Evolutionary conservation across 2,329 filamentous ascomycete genomes (phyloP).

Genomic region (Colletotrichum cordylinicola): DNA sequence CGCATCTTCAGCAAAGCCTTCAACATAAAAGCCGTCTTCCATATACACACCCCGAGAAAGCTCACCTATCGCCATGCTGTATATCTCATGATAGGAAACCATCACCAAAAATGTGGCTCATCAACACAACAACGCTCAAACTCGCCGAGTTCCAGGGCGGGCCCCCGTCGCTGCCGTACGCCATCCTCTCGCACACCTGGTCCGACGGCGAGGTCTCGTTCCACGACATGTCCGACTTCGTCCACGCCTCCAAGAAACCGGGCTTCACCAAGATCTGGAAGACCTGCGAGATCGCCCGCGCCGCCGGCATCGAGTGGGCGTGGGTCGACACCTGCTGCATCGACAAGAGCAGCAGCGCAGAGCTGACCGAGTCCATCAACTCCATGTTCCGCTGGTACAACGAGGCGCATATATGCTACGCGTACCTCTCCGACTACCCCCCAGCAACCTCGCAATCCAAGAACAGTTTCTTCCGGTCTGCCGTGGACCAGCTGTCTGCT

Average conservation of each 20-base stretch:
- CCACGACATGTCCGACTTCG: conserved; percentile 3
- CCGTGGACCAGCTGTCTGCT: not conserved
- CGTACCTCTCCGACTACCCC: not conserved
- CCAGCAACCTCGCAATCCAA: not conserved
- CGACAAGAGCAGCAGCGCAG: not conserved
- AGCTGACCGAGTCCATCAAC: conserved; percentile 28
- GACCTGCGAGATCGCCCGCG: not conserved
- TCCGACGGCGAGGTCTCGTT: conserved; percentile 31
- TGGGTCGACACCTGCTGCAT: not conserved
- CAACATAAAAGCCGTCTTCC: not conserved
- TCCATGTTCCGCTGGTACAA: conserved; percentile 36
- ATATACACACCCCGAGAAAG: not conserved
- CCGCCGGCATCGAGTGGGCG: not conserved
- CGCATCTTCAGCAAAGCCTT: not conserved
- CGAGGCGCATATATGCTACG: conserved; percentile 24
- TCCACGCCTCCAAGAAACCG: not conserved
- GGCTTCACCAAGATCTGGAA: not conserved
- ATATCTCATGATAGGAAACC: not conserved
- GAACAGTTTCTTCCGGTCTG: not conserved
- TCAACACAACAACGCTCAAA: not conserved
- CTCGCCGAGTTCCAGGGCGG: not conserved
- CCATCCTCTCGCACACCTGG: conserved; percentile 28
- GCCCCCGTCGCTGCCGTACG: not conserved
- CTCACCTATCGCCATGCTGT: fast-evolving
- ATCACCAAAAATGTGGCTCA: not conserved